These are phyloP conservation scores for Lyophyllum decastes DNA, from an alignment of 768 basidiomycete species.

Conservation along the genomic window DNA sequence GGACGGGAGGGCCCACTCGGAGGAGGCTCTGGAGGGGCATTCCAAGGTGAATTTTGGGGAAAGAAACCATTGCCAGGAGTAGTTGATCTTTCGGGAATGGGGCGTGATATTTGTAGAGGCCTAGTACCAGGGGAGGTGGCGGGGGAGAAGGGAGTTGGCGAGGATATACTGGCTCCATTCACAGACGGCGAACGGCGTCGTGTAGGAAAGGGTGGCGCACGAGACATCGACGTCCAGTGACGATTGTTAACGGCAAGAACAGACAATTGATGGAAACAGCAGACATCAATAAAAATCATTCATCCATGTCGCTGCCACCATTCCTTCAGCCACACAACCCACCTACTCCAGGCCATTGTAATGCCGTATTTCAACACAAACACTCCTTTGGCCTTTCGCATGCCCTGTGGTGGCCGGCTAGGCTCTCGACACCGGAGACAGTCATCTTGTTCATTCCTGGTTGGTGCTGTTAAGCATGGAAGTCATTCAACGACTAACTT, in stretches of 20 bases:
- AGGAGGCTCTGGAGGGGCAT: constrained; percentile 37
- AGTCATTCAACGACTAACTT: constrained; percentile 1
- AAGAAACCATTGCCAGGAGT: constrained; percentile 48
- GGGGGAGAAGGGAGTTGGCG: constrained; percentile 36
- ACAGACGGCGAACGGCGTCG: constrained; percentile 53
- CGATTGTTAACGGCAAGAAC: constrained; percentile 1
- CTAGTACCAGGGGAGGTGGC: constrained; percentile 39
- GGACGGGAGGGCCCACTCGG: constrained; percentile 62
- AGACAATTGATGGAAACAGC: neutral
- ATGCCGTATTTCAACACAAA: constrained; percentile 41
- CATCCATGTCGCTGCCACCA: constrained; percentile 27
- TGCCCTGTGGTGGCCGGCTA: constrained; percentile 54
- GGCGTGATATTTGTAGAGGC: constrained; percentile 64
- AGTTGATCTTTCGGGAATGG: constrained; percentile 48
- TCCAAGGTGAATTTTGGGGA: constrained; percentile 36
- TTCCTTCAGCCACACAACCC: constrained; percentile 27
- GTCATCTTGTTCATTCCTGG: constrained; percentile 55
- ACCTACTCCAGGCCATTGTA: constrained; percentile 11
- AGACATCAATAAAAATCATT: constrained; percentile 5
- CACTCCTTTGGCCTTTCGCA: constrained; percentile 41
- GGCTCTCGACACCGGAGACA: constrained; percentile 26
- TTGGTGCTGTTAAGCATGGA: constrained; percentile 9
- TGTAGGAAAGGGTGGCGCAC: constrained; percentile 56
- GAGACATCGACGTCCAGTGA: constrained; percentile 46
- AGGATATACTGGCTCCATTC: constrained; percentile 36